Evolutionary conservation across 148 eudicot genomes (phyloP).

Genomic region (Bassia scoparia): DNA sequence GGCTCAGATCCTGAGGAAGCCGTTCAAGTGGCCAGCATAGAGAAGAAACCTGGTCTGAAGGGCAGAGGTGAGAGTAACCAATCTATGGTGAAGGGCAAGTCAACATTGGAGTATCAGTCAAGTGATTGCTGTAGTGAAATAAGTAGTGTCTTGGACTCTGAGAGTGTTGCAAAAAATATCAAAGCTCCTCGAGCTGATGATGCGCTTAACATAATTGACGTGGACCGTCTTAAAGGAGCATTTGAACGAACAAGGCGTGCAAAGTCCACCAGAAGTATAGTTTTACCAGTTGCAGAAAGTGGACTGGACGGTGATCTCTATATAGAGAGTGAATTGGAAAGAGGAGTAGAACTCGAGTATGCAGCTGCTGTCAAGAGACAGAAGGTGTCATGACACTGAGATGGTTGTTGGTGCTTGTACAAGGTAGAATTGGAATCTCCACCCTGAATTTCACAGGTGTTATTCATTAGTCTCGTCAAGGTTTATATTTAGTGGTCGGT

Average conservation of each 20-base stretch:
- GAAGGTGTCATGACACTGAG: slow-evolving; percentile 19
- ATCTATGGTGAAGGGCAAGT: neutral
- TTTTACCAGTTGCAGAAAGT: slow-evolving; percentile 15
- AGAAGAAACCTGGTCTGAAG: slow-evolving; percentile 19
- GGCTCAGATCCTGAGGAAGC: slow-evolving; percentile 13
- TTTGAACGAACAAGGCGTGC: slow-evolving; percentile 35
- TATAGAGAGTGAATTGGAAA: slow-evolving; percentile 62
- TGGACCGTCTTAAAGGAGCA: slow-evolving; percentile 41
- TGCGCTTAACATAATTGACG: slow-evolving; percentile 32
- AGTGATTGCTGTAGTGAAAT: slow-evolving; percentile 45
- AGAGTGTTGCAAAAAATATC: slow-evolving; percentile 24
- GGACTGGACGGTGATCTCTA: slow-evolving; percentile 42
- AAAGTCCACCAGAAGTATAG: slow-evolving; percentile 26
- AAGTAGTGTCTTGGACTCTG: slow-evolving; percentile 42
- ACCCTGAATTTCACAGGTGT: slow-evolving; percentile 1
- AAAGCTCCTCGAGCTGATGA: slow-evolving; percentile 29
- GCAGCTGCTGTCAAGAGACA: slow-evolving; percentile 24
- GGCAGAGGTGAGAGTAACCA: slow-evolving; percentile 11
- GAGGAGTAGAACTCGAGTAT: slow-evolving; percentile 42
- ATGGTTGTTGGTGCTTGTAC: neutral
- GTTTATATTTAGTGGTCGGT: slow-evolving; percentile 13
- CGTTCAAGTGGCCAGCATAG: slow-evolving; percentile 14
- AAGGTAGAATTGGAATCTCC: neutral
- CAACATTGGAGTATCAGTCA: slow-evolving; percentile 25
- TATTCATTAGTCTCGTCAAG: neutral